phyloP scores from a whole-genome alignment of 1,284 basidiomycete species.

The Anthracocystis panici-leucophaei region DNA sequence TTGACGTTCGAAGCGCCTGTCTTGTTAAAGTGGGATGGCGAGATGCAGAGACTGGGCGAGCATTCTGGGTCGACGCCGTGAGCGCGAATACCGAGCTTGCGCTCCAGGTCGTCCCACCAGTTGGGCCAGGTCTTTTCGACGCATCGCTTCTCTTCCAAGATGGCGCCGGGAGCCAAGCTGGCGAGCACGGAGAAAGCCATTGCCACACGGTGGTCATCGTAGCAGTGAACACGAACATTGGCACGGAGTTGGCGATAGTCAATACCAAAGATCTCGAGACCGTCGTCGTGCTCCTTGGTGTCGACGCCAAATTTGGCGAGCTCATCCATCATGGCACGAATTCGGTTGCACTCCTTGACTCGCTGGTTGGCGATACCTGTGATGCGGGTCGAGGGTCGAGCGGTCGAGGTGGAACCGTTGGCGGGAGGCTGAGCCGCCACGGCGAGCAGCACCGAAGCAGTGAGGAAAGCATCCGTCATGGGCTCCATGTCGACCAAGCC shows the following conservation, averaged over 20 bases:
- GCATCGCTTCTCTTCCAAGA: conserved; percentile 95
- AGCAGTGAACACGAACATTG: conserved; percentile 87
- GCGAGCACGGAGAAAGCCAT: conserved; percentile 97
- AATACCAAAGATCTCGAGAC: conserved; percentile 87
- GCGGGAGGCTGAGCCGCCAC: conserved; percentile 72
- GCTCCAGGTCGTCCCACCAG: conserved; percentile 98
- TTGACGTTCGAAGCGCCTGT: conserved; percentile 52
- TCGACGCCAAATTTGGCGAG: conserved; percentile 95
- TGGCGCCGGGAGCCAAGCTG: conserved; percentile 78
- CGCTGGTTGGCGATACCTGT: conserved; percentile 97
- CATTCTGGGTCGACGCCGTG: conserved; percentile 80
- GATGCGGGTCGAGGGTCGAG: conserved; percentile 77
- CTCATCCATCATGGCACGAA: conserved; percentile 95
- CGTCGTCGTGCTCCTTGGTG: conserved; percentile 91
- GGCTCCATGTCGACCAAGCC: conserved; percentile 96
- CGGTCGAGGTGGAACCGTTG: conserved; percentile 62
- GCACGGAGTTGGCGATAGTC: conserved; percentile 74
- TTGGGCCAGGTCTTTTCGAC: conserved; percentile 99
- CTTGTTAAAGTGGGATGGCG: conserved; percentile 60
- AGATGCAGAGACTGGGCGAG: conserved; percentile 51
- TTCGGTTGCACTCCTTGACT: conserved; percentile 98
- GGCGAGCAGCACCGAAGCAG: conserved; percentile 89
- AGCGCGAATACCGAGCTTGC: conserved; percentile 92
- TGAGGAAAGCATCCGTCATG: conserved; percentile 99
- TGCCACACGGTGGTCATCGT: conserved; percentile 97